These are phyloP conservation scores for Puccinia horiana DNA, from an alignment of 1,284 basidiomycete genomes.

Conservation along the genomic window DNA sequence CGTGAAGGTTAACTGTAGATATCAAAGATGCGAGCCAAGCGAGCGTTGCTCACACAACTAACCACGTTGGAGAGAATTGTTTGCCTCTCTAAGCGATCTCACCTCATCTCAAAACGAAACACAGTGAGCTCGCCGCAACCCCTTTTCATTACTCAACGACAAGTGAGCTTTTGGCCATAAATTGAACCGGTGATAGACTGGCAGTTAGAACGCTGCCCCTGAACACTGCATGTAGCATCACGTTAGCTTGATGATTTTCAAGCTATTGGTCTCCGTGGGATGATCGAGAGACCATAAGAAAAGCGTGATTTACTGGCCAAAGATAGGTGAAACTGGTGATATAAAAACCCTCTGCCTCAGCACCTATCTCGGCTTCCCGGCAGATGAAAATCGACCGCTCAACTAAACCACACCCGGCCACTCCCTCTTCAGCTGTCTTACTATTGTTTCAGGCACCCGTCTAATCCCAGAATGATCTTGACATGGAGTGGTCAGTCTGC, in stretches of 20 bases:
- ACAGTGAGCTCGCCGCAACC: background rate
- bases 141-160: background rate
- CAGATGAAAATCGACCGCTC: background rate
- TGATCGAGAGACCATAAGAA: background rate
- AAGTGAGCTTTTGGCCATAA: background rate
- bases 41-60: no score
- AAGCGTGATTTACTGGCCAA: background rate
- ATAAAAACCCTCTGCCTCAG: background rate
- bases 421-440: background rate
- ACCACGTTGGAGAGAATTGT: background rate
- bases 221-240: background rate
- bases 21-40: no score
- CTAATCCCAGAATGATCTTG: background rate
- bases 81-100: background rate
- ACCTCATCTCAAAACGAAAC: background rate
- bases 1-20: no score
- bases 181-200: background rate
- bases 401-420: background rate
- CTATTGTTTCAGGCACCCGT: background rate
- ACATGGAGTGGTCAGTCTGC: background rate
- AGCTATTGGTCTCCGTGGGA: background rate
- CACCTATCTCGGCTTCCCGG: background rate
- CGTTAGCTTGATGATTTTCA: background rate
- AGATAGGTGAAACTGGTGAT: background rate
- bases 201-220: background rate